These are phyloP conservation scores for Clavulina sp. DNA, from an alignment of 768 basidiomycete genomes.

Conservation along the genomic window DNA sequence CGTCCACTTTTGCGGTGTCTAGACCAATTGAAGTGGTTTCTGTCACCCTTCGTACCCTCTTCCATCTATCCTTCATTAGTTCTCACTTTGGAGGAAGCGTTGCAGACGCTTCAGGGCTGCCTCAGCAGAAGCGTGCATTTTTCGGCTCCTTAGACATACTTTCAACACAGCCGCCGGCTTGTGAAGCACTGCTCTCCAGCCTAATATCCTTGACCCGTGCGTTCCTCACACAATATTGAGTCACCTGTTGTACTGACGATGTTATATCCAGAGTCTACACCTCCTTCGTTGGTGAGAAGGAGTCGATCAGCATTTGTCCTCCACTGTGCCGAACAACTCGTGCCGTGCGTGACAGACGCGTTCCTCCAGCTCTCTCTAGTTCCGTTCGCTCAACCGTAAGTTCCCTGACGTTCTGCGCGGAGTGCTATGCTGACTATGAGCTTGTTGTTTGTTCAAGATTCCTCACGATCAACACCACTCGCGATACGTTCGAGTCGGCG, in stretches of 20 bases:
- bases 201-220: not conserved
- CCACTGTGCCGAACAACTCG: constrained; percentile 61
- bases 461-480: constrained; percentile 36
- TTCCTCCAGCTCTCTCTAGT: constrained; percentile 40
- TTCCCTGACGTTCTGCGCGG: too few relatives aligned
- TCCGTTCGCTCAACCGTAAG: constrained; percentile 50
- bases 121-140: constrained; percentile 55
- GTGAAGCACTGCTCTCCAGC: not conserved
- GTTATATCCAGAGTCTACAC: not conserved
- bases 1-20: constrained; percentile 7
- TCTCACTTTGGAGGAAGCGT: constrained; percentile 59
- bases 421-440: constrained; percentile 7
- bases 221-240: not conserved
- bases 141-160: constrained; percentile 66
- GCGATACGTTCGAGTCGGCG: constrained; percentile 72
- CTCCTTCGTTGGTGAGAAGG: constrained; percentile 12
- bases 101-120: constrained; percentile 34
- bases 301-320: constrained; percentile 44
- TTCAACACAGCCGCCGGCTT: constrained; percentile 19
- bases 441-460: constrained; percentile 26
- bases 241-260: not conserved
- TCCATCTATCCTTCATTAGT: constrained; percentile 56
- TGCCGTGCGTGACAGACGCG: constrained; percentile 37
- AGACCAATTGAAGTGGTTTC: constrained; percentile 28
- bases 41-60: constrained; percentile 37